Evolutionary conservation across 345 rosid genomes (phyloP), one percentile per base, ranked within the genome.

Genomic region (Lepidium sativum): DNA sequence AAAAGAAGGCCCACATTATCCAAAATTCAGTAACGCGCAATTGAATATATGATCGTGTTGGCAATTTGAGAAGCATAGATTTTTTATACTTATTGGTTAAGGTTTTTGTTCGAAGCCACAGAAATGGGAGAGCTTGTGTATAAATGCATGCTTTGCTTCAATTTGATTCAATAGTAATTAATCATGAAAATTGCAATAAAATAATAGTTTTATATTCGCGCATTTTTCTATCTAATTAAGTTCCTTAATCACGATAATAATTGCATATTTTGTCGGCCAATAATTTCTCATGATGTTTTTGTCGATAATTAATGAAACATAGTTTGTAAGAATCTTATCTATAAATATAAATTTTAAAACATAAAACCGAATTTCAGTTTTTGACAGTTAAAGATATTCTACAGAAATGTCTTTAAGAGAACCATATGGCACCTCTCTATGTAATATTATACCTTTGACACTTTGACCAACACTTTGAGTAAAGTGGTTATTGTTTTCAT

Each of bases 261-360:
- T 56, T 33, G 71, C 71, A 67, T 56, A 45, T 47, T 67, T 67
- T 67, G 71, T 67, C 64, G 71, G 71, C 72, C 65, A 68, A 68
- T 58, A 54, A 43, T 68, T 27, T 4, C 9, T 6, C 32, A 57
- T 68, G 50, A 68, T 68, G 50, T 6, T 25, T 47, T 58, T 37
- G 14, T 17, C 5, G 1, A 54, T 54, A 42, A 45, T 25, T 67
- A 23, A 12, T 44, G 31, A 67, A 67, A 35, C 54, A 67, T 68
- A 47, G 65, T 38, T 68, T 58, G 50, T 48, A 48, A 29, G 49
- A 68, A 37, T 58, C 58, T 68, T 68, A 58, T 29, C n/a, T n/a
- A n/a, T n/a, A n/a, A n/a, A n/a, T n/a, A n/a, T n/a, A 31, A 16
- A n/a, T n/a, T n/a, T 34, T 21, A 8, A 38, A 23, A 55, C 8